Evolutionary conservation across 75 land plant species (phyloP).

Genomic region (Cunninghamia lanceolata): DNA sequence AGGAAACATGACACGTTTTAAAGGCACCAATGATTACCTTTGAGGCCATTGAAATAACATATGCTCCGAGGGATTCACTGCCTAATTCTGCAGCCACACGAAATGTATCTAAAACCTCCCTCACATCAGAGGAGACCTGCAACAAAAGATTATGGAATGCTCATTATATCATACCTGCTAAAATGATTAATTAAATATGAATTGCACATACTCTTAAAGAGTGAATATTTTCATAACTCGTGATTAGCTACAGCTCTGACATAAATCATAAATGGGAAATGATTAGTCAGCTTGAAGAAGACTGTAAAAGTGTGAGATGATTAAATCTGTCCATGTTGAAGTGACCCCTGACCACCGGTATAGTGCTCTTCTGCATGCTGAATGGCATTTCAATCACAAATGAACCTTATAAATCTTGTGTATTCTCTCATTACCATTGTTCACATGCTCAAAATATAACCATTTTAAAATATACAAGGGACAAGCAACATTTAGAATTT

Average conservation of each 20-base stretch:
- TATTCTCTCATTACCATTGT: not conserved
- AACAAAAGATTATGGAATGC: slow-evolving; percentile 1
- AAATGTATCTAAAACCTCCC: slow-evolving; percentile 90
- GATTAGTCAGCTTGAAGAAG: not conserved
- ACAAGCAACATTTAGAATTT: not conserved
- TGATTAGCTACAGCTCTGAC: not conserved
- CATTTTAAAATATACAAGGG: not conserved
- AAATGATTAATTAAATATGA: not conserved
- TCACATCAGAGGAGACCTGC: slow-evolving; percentile 65
- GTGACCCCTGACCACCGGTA: not conserved
- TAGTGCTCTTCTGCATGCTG: not conserved
- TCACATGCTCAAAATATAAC: not conserved
- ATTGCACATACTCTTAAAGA: not conserved
- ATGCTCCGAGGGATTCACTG: slow-evolving; percentile 87
- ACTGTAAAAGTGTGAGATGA: not conserved
- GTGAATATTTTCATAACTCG: not conserved
- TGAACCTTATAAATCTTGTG: not conserved
- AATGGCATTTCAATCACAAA: not conserved
- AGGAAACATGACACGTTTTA: not conserved
- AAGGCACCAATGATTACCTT: slow-evolving; percentile 36
- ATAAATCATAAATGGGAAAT: not conserved
- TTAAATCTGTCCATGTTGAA: not conserved
- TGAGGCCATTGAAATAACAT: slow-evolving; percentile 97
- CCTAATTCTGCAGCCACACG: slow-evolving; percentile 95
- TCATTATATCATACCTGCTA: not conserved